These are phyloP conservation scores for Danielia reshetovae DNA, from an alignment of 805 yeast species.

Conservation along the genomic window DNA sequence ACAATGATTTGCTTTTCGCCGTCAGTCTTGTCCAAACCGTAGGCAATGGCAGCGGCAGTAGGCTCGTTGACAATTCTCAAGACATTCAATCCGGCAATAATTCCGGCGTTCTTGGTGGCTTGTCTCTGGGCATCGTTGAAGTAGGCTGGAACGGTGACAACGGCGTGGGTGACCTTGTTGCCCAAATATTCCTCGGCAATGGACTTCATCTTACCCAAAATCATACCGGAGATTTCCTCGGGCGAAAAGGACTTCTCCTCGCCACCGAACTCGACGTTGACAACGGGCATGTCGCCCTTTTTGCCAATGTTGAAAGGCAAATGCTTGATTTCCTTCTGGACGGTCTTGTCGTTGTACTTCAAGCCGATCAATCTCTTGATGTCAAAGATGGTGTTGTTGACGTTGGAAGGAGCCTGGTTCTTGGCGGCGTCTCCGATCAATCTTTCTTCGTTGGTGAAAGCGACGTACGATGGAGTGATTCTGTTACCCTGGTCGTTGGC, in stretches of 20 bases:
- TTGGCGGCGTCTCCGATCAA: slow-evolving; percentile 95
- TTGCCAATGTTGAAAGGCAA: slow-evolving; percentile 80
- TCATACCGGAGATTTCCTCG: slow-evolving; percentile 94
- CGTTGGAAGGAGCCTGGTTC: slow-evolving; percentile 96
- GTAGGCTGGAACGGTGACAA: slow-evolving; percentile 21
- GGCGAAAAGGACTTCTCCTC: slow-evolving; percentile 87
- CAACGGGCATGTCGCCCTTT: slow-evolving; percentile 73
- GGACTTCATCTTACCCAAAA: slow-evolving; percentile 78
- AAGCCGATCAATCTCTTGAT: slow-evolving; percentile 94
- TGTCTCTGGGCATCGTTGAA: slow-evolving; percentile 22
- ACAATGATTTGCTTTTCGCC: slow-evolving; percentile 19
- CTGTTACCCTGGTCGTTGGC: slow-evolving; percentile 99
- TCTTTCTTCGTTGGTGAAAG: slow-evolving; percentile 90
- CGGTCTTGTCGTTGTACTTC: slow-evolving; percentile 35
- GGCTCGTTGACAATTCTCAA: slow-evolving; percentile 22
- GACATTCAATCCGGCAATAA: slow-evolving; percentile 19
- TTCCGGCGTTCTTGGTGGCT: slow-evolving; percentile 21
- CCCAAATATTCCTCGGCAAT: slow-evolving; percentile 21
- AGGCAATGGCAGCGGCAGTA: slow-evolving; percentile 25
- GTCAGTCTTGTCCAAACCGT: slow-evolving; percentile 25
- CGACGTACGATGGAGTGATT: slow-evolving; percentile 94
- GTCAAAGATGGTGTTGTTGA: slow-evolving; percentile 84
- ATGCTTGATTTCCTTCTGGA: slow-evolving; percentile 70
- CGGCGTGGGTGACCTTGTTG: slow-evolving; percentile 20
- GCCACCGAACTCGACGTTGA: slow-evolving; percentile 77